phyloP scores from a whole-genome alignment of 306 rosid species.

The Cucumis cinereus region DNA sequence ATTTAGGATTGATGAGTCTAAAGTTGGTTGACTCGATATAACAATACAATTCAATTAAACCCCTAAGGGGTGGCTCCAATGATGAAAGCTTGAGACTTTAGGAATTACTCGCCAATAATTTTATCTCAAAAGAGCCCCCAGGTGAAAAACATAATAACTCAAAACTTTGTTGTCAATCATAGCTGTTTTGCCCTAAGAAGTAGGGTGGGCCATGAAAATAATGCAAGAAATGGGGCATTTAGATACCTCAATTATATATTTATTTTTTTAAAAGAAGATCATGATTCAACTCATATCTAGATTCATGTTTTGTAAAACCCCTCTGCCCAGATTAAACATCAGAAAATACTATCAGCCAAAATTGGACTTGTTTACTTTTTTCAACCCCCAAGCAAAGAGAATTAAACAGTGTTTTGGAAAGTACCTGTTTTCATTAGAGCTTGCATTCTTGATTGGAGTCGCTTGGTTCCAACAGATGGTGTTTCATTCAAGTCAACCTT shows the following conservation, averaged over 20 bases:
- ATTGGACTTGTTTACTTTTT: background rate
- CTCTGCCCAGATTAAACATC: background rate
- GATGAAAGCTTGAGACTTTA: background rate
- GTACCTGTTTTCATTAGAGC: slow-evolving; percentile 80
- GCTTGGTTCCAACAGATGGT: slow-evolving; percentile 41
- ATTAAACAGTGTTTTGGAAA: background rate
- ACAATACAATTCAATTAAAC: background rate
- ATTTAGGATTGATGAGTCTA: background rate
- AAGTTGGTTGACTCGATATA: background rate
- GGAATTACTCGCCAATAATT: background rate
- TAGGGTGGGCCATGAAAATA: background rate
- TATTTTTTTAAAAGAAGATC: background rate
- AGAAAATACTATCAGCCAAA: background rate
- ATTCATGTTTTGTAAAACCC: background rate
- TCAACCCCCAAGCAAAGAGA: background rate
- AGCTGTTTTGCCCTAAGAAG: background rate
- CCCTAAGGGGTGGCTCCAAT: background rate
- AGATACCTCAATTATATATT: background rate
- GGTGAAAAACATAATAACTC: background rate
- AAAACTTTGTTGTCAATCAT: background rate
- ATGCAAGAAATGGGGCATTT: background rate
- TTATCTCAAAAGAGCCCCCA: background rate
- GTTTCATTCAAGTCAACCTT: slow-evolving; percentile 82
- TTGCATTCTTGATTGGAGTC: slow-evolving; percentile 43
- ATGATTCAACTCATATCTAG: background rate